Conservation (phyloP, 352 stramenopile species). For the Phytopythium sindhum region DNA sequence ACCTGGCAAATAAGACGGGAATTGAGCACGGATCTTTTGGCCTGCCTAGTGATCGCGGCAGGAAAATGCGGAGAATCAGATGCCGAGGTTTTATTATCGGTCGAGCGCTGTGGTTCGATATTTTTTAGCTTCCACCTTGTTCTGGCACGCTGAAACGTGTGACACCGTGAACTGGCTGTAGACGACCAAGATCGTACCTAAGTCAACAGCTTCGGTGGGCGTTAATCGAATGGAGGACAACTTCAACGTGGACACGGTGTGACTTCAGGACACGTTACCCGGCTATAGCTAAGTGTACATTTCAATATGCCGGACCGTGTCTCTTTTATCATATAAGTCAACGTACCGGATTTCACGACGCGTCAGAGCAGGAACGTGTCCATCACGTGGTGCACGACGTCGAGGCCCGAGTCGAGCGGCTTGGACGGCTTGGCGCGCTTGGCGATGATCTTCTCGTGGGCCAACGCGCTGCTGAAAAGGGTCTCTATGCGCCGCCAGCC, state of each 20-base stretch:
- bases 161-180: too few relatives aligned
- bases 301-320: too few relatives aligned
- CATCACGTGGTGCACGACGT: conserved; percentile 75
- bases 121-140: neutral
- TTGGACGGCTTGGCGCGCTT: conserved; percentile 63
- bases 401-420: conserved; percentile 53
- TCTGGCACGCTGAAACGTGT: neutral
- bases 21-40: neutral
- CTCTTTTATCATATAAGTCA: neutral
- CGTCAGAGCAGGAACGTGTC: conserved; percentile 56
- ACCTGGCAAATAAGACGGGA: neutral
- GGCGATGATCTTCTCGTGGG: conserved; percentile 80
- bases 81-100: neutral
- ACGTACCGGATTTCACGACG: neutral
- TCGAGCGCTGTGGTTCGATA: too few relatives aligned
- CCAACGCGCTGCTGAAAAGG: conserved; percentile 61
- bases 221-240: neutral
- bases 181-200: neutral
- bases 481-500: conserved; percentile 73
- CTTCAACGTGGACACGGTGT: neutral
- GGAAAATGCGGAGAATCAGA: conserved; percentile 2
- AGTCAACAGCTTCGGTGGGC: neutral
- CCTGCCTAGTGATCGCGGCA: too few relatives aligned
- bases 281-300: too few relatives aligned
- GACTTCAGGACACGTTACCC: too few relatives aligned